phyloP scores from a whole-genome alignment of 257 asterid species.

The Parsonsia alboflavescens region DNA sequence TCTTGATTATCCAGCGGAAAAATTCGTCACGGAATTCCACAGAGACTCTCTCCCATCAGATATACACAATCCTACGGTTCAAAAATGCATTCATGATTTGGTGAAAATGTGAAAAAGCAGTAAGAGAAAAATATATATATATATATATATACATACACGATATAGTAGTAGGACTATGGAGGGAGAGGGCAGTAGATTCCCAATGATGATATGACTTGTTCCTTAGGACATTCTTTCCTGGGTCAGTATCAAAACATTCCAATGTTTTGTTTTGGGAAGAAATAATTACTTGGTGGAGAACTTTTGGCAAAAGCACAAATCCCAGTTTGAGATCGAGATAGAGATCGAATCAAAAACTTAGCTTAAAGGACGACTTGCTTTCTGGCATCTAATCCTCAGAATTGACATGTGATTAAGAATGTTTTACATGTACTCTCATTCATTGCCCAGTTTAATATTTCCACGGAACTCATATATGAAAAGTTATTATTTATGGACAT shows the following conservation, averaged over 20 bases:
- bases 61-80: conserved; percentile 23
- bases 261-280: background rate
- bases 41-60: conserved; percentile 1
- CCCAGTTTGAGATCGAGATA: background rate
- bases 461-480: too few relatives aligned
- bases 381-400: background rate
- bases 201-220: conserved; percentile 17
- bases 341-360: background rate
- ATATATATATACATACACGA: too few relatives aligned
- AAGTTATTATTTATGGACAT: too few relatives aligned
- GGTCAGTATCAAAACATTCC: conserved; percentile 37
- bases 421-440: background rate
- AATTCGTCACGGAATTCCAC: conserved; percentile 36
- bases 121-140: background rate
- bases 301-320: background rate
- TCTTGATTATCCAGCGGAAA: conserved; percentile 18
- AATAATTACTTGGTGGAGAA: background rate
- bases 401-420: background rate
- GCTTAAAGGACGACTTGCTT: background rate
- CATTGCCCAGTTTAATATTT: background rate
- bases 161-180: too few relatives aligned
- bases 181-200: conserved; percentile 6
- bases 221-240: conserved; percentile 22
- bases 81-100: conserved; percentile 26
- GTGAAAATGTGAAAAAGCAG: conserved; percentile 11